A percentile compares a stretch with the other conserved stretches of the same genome.
These are phyloP conservation scores for Globisporangium uncinulatum DNA, from an alignment of 352 stramenopile species.

Conservation along the genomic window DNA sequence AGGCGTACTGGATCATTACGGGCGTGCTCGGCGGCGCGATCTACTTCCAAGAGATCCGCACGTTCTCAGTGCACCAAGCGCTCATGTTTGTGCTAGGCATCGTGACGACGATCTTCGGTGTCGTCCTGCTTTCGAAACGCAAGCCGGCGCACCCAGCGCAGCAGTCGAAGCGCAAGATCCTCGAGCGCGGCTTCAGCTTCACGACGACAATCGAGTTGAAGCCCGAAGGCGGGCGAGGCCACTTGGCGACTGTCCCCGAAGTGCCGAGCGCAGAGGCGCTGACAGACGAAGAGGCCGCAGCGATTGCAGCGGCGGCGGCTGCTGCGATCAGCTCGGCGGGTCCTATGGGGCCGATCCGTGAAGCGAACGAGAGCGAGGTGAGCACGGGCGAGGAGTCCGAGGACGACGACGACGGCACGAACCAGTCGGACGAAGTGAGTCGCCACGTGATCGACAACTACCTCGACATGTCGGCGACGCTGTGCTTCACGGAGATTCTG, in stretches of 20 bases:
- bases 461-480: constrained; percentile 74
- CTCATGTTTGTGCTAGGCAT: constrained; percentile 85
- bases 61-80: constrained; percentile 65
- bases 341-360: constrained; percentile 26
- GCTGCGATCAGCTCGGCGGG: not conserved
- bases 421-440: constrained; percentile 36
- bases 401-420: constrained; percentile 15
- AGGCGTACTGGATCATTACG: constrained; percentile 89
- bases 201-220: constrained; percentile 28
- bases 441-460: constrained; percentile 83
- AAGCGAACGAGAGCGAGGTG: constrained; percentile 26
- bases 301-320: not conserved
- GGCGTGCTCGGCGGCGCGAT: constrained; percentile 84
- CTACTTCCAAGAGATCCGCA: constrained; percentile 89
- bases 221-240: constrained; percentile 15
- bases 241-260: constrained; percentile 17
- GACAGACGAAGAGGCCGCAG: constrained; percentile 7
- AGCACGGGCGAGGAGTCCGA: constrained; percentile 39
- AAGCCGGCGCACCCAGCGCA: constrained; percentile 37
- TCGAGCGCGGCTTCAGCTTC: constrained; percentile 68
- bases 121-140: constrained; percentile 74
- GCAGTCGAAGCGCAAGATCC: constrained; percentile 39
- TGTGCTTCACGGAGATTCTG: constrained; percentile 64
- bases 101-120: constrained; percentile 73
- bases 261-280: constrained; percentile 12